Base-by-base conservation (phyloP, 2,329 filamentous ascomycete genomes). In the Fusarium solani-melongenae region DNA sequence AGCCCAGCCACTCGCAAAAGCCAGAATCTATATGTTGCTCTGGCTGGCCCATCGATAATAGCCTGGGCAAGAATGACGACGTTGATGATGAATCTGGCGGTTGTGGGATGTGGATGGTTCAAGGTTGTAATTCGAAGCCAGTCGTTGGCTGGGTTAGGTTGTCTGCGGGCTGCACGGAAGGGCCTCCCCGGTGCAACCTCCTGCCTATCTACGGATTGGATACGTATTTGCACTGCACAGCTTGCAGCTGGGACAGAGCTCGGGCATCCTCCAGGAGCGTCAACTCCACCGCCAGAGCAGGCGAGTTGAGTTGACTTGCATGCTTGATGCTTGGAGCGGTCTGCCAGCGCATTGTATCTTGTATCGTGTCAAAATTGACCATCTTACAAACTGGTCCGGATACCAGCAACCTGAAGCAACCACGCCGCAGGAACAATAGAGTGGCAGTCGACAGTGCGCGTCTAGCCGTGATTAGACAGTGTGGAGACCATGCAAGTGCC, bases 91-190 rank as follows among this genome's bases (percentile, higher is more conserved):
- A 59, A 46, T 33, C 39, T 38, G 27, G 62, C 31, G 33, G 33
- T 39, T 58, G 33, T 58, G 22, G 31, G 17, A 39, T 24, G 56
- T 59, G 56, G 56, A 59, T 59, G 56, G 56, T 59, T 59, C 56
- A 27, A 59, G 56, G 56, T 59, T 46, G 58, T 61, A 61, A 46
- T 24, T 61, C 41, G 29, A 49, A 34, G 58, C n/a, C 58, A 38
- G 27, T 62, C 17, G 62, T 34, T 58, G 49, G 61, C 51, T 63
- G 49, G 36, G 39, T 56, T 49, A 36, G 34, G 53, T 57, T 66
- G 66, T 20, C 46, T 61, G 41, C 34, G 29, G 41, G 49, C 62
- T 64, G 63, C 51, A 73, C 64, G 67, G 67, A 68, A 71, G 31
- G 34, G 17, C 67, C 56, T 68, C 57, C 62, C 63, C 63, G 58